phyloP scores from a whole-genome alignment of 139 green algal species.

The Parachlorella kessleri region DNA sequence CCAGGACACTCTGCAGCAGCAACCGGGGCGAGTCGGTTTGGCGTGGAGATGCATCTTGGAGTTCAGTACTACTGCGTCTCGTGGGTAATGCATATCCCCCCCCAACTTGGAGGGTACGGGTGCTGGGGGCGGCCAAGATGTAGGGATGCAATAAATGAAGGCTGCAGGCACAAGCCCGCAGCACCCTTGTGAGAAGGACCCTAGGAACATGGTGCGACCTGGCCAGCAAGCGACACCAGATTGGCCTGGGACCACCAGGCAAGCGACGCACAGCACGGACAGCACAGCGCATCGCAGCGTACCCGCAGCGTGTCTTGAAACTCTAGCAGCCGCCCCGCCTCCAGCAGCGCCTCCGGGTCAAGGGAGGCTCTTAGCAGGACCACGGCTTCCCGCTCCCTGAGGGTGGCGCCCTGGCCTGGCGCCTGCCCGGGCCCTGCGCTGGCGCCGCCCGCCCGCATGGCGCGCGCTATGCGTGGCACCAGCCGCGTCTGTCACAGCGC shows the following conservation, averaged over 20 bases:
- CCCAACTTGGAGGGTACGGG: neutral
- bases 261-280: neutral
- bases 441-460: neutral
- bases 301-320: constrained; percentile 21
- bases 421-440: too few species aligned
- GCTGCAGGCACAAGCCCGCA: too few species aligned
- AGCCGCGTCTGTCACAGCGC: neutral
- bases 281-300: neutral
- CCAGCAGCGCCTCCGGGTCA: constrained; percentile 32
- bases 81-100: too few species aligned
- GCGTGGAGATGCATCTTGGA: too few species aligned
- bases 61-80: too few species aligned
- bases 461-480: constrained; percentile 21
- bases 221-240: too few species aligned
- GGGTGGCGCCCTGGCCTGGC: neutral
- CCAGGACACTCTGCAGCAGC: constrained; percentile 21
- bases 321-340: constrained; percentile 22
- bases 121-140: neutral
- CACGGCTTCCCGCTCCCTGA: constrained; percentile 26
- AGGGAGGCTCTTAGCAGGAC: constrained; percentile 35
- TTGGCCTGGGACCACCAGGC: too few species aligned
- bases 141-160: neutral
- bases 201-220: too few species aligned
- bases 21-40: too few species aligned
- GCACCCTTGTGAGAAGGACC: too few species aligned